These are phyloP conservation scores for Priceomyces haplophilus DNA, from an alignment of 805 yeast species.

Conservation along the genomic window DNA sequence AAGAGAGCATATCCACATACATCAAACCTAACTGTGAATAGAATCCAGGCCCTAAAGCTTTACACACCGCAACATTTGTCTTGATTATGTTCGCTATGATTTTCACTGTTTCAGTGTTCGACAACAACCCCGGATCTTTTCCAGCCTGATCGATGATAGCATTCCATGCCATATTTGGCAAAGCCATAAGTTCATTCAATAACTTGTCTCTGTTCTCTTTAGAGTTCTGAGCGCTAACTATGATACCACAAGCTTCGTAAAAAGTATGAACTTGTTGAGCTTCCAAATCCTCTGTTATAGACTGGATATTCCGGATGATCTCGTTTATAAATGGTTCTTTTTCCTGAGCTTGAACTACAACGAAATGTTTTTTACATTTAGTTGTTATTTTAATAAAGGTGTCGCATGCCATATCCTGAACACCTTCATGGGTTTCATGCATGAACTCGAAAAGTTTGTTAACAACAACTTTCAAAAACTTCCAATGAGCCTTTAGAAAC, in stretches of 20 bases:
- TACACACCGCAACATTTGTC: constrained; percentile 92
- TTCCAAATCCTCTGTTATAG: constrained; percentile 85
- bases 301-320: constrained; percentile 77
- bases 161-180: constrained; percentile 94
- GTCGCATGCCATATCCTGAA: constrained; percentile 99
- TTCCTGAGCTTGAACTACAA: constrained; percentile 81
- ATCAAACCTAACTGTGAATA: constrained; percentile 83
- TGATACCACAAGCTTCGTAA: constrained; percentile 95
- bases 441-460: constrained; percentile 94
- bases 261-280: constrained; percentile 98
- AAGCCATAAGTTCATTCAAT: constrained; percentile 73
- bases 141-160: constrained; percentile 83
- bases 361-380: constrained; percentile 94
- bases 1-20: constrained; percentile 83
- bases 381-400: constrained; percentile 94
- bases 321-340: constrained; percentile 88
- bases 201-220: constrained; percentile 67
- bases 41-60: constrained; percentile 90
- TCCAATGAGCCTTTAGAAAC: constrained; percentile 97
- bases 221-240: constrained; percentile 81
- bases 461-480: constrained; percentile 91
- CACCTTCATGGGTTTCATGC: constrained; percentile 99
- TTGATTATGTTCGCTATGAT: constrained; percentile 90
- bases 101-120: constrained; percentile 81
- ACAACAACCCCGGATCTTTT: constrained; percentile 74